Evolutionary conservation across 345 rosid species (phyloP).

Genomic region (Theobroma cacao): DNA sequence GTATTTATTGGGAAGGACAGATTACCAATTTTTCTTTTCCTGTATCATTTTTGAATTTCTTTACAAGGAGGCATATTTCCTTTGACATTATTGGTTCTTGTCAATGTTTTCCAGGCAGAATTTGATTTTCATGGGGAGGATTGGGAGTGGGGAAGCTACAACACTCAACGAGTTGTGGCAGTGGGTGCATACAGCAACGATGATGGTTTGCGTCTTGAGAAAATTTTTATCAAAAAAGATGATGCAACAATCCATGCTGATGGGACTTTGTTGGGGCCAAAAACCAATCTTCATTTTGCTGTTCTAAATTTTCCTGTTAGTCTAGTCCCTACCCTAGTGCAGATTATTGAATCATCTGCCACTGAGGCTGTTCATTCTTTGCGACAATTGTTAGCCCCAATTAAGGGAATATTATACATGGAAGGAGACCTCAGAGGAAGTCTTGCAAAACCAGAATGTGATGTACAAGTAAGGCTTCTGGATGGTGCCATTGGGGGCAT

Average conservation of each 20-base stretch:
- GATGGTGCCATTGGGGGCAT: conserved; percentile 97
- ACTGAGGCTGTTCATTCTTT: conserved; percentile 76
- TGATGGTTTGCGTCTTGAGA: conserved; percentile 91
- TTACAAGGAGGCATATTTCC: conserved; percentile 1
- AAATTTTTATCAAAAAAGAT: conserved; percentile 88
- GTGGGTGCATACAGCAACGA: conserved; percentile 92
- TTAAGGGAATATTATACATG: conserved; percentile 92
- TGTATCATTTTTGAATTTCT: conserved; percentile 3
- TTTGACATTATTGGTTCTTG: background rate
- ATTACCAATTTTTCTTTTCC: background rate
- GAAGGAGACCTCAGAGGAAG: conserved; percentile 99
- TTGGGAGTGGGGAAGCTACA: conserved; percentile 99
- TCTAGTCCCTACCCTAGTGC: conserved; percentile 89
- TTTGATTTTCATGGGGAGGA: conserved; percentile 97
- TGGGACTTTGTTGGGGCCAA: conserved; percentile 87
- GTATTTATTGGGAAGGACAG: conserved; percentile 10
- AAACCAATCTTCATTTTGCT: conserved; percentile 95
- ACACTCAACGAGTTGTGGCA: conserved; percentile 83
- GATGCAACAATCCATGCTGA: conserved; percentile 97
- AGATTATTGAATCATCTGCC: conserved; percentile 89
- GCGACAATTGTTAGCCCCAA: conserved; percentile 78
- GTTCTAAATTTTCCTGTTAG: conserved; percentile 94
- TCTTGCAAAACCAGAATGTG: conserved; percentile 93
- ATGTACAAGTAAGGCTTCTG: conserved; percentile 90
- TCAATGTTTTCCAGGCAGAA: conserved; percentile 64